Conservation (phyloP, 2,329 filamentous ascomycete species). For the Fusarium newnesense region DNA sequence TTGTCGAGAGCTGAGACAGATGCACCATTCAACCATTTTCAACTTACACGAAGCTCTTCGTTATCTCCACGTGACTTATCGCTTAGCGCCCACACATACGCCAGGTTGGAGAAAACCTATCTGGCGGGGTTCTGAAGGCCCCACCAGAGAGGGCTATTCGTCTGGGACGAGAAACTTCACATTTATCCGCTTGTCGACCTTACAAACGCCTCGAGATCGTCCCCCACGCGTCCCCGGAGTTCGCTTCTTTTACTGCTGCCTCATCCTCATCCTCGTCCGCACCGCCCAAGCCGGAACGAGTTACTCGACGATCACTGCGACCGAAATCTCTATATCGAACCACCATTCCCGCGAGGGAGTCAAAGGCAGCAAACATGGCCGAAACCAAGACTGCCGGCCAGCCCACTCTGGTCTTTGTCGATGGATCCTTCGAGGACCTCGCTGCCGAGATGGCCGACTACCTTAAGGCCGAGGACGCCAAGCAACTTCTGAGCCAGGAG, state of each 20-base stretch:
- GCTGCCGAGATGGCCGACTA: constrained; percentile 95
- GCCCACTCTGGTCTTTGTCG: constrained; percentile 77
- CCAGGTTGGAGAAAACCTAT: constrained; percentile 49
- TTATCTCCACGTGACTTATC: constrained; percentile 50
- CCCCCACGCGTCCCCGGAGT: constrained; percentile 29
- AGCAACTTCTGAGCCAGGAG: constrained; percentile 77
- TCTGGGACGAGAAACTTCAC: constrained; percentile 47
- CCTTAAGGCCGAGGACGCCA: constrained; percentile 83
- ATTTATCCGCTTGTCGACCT: constrained; percentile 45
- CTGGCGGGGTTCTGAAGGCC: constrained; percentile 50
- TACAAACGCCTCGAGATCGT: constrained; percentile 43
- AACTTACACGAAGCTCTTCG: neutral
- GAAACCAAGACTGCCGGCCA: constrained; percentile 56
- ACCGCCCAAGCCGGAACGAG: constrained; percentile 34
- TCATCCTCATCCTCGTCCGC: constrained; percentile 17
- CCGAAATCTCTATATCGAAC: constrained; percentile 33
- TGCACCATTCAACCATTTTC: neutral
- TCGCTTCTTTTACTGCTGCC: constrained; percentile 5
- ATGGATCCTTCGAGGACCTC: constrained; percentile 93
- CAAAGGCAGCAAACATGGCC: constrained; percentile 40
- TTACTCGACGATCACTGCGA: constrained; percentile 28
- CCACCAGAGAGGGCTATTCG: constrained; percentile 54
- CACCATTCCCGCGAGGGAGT: constrained; percentile 29
- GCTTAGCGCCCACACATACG: constrained; percentile 55
- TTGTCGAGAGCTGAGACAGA: neutral